Evolutionary conservation across 78 protist species (phyloP), one percentile per base, ranked within the genome.

Genomic region (Trichosphaerium sp.): DNA sequence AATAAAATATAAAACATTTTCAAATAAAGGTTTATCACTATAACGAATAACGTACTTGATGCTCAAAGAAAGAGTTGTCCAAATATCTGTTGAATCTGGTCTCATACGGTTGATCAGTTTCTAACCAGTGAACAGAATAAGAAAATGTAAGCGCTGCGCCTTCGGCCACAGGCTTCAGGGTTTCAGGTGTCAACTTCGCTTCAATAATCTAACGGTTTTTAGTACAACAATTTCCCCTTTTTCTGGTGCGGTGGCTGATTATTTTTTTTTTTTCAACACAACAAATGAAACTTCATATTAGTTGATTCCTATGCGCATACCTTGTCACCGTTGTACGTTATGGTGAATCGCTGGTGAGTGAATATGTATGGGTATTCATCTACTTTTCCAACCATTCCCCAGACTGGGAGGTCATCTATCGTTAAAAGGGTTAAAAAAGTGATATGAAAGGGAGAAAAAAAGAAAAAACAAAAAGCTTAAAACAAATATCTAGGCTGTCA

Each of bases 371-470:
- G 43, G 52, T 62, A 44, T 0, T 10, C 55, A 23, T n/a, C 60
- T 39, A 60, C 23, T 54, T 57, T 65, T n/a, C 91, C 91, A 47
- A 87, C 69, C 82, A 74, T 71, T 8, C 80, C 92, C 96, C 96
- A 88, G 31, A 89, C 28, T n/a, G 97, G 97, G 12, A 92, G 81
- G 29, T 84, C 94, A 61, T 92, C 96, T 0, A 70, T 1, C 58
- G 29, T 74, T 31, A 59, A 34, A 54, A 6, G 43, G 10, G 59
- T 54, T 34, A 12, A 10, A 14, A 40, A 40, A 40, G 4, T 14
- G 42, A 6, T 21, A 7, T 14, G 11, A 12, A 11, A 5, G 42
- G 31, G 10, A 6, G 43, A 7, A 23, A 21, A 28, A 8, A 18
- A 5, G 15, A 7, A 10, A 10, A 11, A 4, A 6, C 39, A 43